A percentile compares a stretch with the other conserved stretches of the same genome.
These are phyloP conservation scores for Trichoderma guizhouense DNA, from an alignment of 2,329 filamentous ascomycete genomes.

Conservation along the genomic window DNA sequence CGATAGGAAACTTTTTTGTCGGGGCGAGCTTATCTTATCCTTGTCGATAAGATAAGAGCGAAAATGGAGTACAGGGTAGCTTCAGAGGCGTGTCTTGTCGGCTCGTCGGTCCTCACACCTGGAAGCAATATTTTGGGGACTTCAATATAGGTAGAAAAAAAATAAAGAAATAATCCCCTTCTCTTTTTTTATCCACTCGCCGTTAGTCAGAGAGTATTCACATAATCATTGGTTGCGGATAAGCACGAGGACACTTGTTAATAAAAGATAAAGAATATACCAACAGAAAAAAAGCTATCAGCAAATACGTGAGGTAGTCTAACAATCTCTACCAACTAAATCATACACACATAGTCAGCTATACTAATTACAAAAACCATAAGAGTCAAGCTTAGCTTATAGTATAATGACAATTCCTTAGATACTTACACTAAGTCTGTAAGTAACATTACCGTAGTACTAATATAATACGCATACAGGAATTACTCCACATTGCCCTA, in stretches of 20 bases:
- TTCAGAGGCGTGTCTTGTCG: not conserved
- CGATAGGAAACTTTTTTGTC: constrained; percentile 17
- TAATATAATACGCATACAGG: not conserved
- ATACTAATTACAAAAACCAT: not conserved
- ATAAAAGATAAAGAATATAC: not conserved
- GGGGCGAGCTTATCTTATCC: not conserved
- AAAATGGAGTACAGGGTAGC: not conserved
- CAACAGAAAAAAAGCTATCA: not conserved
- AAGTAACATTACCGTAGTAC: not conserved
- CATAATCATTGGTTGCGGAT: too few species aligned
- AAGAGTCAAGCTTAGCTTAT: not conserved
- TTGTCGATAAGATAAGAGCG: not conserved
- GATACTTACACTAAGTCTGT: not conserved
- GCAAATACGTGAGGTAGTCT: not conserved
- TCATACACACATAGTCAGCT: not conserved
- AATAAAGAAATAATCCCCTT: not conserved
- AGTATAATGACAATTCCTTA: not conserved
- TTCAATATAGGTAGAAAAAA: not conserved
- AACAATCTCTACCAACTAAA: not conserved
- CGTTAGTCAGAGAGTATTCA: not conserved
- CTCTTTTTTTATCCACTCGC: not conserved
- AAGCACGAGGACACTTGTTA: too few species aligned
- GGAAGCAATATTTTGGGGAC: not conserved
- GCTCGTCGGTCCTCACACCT: not conserved
- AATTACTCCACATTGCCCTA: not conserved